Evolutionary conservation across 352 stramenopile genomes (phyloP).

Genomic region (Pythium sp.): DNA sequence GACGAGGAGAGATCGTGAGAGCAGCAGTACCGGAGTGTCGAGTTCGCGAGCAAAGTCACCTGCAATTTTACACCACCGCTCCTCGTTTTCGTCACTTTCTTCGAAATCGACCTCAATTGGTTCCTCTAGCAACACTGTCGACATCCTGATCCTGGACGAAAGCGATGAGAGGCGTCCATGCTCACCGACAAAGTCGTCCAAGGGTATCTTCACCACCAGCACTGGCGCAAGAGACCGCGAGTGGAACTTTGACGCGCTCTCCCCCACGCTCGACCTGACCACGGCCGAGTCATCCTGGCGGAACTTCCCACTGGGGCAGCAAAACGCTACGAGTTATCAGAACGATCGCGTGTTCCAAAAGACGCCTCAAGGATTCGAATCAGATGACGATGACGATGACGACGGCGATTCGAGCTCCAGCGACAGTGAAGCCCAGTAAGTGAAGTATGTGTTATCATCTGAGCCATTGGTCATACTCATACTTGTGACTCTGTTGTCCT

Average conservation of each 20-base stretch:
- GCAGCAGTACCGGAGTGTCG: neutral
- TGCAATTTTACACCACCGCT: slow-evolving; percentile 4
- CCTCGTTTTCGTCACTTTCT: slow-evolving; percentile 13
- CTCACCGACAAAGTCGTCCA: slow-evolving; percentile 48
- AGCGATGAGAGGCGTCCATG: slow-evolving; percentile 40
- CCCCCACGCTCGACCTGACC: slow-evolving; percentile 45
- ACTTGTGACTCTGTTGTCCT: neutral
- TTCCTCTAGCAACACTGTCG: slow-evolving; percentile 23
- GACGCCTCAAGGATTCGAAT: slow-evolving; percentile 11
- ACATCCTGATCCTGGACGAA: slow-evolving; percentile 62
- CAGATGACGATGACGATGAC: slow-evolving; percentile 7
- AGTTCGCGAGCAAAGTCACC: slow-evolving; percentile 1
- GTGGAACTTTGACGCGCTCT: slow-evolving; percentile 64
- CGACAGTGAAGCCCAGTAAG: slow-evolving; percentile 59
- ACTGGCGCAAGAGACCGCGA: slow-evolving; percentile 24
- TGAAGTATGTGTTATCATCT: neutral
- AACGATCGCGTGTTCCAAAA: slow-evolving; percentile 35
- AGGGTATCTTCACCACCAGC: slow-evolving; percentile 40
- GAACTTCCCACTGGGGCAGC: slow-evolving; percentile 17
- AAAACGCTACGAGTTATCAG: slow-evolving; percentile 30
- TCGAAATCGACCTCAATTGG: slow-evolving; percentile 1
- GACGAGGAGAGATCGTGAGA: slow-evolving; percentile 2
- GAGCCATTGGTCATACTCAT: neutral
- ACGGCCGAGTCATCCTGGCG: slow-evolving; percentile 34
- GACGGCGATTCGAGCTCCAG: slow-evolving; percentile 34